A percentile compares a stretch with the other conserved stretches of the same genome.
Evolutionary conservation across 129 eudicot species (phyloP).

Genomic region (Flaveria sonorensis): DNA sequence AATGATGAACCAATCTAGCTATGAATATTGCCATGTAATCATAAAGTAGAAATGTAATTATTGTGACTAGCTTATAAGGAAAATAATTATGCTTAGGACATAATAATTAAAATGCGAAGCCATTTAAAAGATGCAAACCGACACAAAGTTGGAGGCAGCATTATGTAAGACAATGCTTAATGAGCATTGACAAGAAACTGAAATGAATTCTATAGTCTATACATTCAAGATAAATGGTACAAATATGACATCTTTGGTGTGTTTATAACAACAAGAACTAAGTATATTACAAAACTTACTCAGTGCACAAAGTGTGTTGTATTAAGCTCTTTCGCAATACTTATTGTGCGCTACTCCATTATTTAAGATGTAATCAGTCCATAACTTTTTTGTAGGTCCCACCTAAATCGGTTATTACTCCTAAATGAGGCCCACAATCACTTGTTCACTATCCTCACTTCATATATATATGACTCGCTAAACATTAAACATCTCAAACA

Average conservation of each 20-base stretch:
- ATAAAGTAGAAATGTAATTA: constrained; percentile 16
- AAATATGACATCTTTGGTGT: neutral
- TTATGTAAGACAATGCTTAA: neutral
- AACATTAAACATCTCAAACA: neutral
- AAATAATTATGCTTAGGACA: neutral
- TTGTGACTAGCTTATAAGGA: neutral
- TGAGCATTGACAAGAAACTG: neutral
- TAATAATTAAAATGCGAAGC: neutral
- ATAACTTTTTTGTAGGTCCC: constrained; percentile 2
- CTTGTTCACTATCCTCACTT: neutral
- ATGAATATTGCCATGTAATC: neutral
- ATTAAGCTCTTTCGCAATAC: neutral
- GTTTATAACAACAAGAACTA: neutral
- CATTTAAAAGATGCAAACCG: neutral
- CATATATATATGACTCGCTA: neutral
- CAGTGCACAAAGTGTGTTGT: neutral
- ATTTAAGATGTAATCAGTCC: neutral
- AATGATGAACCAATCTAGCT: neutral
- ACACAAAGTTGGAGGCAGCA: neutral
- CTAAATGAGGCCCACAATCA: constrained; percentile 18
- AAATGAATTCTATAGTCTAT: neutral
- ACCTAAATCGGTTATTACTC: constrained; percentile 12
- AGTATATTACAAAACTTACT: constrained; percentile 16
- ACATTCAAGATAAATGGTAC: neutral
- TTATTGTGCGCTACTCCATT: neutral